Base-by-base conservation (phyloP, 441 rosid genomes). In the Manihot esculenta region DNA sequence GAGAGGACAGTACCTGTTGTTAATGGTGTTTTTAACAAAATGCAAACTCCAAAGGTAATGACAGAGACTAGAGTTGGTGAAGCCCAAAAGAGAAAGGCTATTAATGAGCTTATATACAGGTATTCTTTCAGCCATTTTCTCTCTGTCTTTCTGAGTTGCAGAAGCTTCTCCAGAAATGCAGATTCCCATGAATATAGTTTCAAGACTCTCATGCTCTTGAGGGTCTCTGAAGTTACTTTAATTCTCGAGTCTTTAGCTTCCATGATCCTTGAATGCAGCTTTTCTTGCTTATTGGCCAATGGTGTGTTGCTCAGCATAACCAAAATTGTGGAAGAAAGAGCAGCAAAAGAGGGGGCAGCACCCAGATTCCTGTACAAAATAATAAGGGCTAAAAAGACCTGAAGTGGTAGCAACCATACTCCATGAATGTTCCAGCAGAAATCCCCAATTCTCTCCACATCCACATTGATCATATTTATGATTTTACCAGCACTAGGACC, bases 391-490 rank as follows among this genome's bases (percentile, higher is more conserved):
- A 91, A 66, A 50, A 73, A 69, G 50, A 89, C 85, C 66, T 91
- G 94, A 47, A 91, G 63, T 15, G 92, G 92, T 10, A 91, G 85
- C 83, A 88, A 61, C 96, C 96, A 90, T 50, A 90, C 71, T 60
- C 86, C 85, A 68, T 91, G 97, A 66, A 91, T 76, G 71, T 84
- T 76, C 80, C 76, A 76, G 73, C 82, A 85, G 73, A 87, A 86
- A 57, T 91, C 97, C 23, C 92, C 97, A 41, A 87, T 81, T 70
- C 87, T 84, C 66, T 91, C 94, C 0, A 83, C 88, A 66, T 91
- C 94, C 18, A 87, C 88, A 45, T 86, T 84, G 72, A 91, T 84
- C 73, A 87, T 71, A 73, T 91, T 91, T 50, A 82, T 78, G 33
- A 84, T 83, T 66, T 74, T 85, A 21, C 92, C 97, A 59, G 72